Conservation (phyloP, 805 yeast genomes). For the Yarrowia phangngaensis region DNA sequence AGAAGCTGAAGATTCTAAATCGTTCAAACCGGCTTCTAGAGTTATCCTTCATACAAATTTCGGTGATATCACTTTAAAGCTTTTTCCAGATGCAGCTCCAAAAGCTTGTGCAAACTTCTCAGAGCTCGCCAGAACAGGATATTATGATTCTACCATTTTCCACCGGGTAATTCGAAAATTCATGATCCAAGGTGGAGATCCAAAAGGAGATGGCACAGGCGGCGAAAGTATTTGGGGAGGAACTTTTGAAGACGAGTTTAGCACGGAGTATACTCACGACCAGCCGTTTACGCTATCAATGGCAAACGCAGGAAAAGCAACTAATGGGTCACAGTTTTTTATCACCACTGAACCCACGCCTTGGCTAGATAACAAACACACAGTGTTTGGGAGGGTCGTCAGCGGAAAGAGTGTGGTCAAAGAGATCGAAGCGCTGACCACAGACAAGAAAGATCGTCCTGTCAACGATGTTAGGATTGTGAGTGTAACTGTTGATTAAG, state of each 20-base stretch:
- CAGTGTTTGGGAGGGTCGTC: constrained; percentile 53
- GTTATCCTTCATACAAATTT: constrained; percentile 42
- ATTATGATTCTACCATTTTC: constrained; percentile 43
- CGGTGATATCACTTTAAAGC: constrained; percentile 44
- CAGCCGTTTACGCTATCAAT: constrained; percentile 54
- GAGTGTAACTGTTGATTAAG: constrained; percentile 30
- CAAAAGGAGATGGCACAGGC: constrained; percentile 45
- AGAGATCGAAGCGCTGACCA: constrained; percentile 46
- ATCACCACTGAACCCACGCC: constrained; percentile 54
- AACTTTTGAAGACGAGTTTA: constrained; percentile 48
- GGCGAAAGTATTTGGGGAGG: constrained; percentile 42
- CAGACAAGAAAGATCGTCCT: constrained; percentile 50
- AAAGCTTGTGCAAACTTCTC: constrained; percentile 45
- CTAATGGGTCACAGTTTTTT: constrained; percentile 59
- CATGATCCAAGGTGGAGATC: constrained; percentile 63
- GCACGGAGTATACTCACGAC: constrained; percentile 48
- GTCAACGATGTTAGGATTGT: constrained; percentile 37
- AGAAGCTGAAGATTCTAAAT: constrained; percentile 31
- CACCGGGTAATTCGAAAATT: constrained; percentile 48
- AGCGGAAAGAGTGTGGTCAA: constrained; percentile 50
- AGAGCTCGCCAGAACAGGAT: constrained; percentile 40
- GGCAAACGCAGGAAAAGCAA: constrained; percentile 59
- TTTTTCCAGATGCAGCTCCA: constrained; percentile 43
- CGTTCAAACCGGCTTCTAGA: constrained; percentile 28
- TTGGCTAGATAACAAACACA: constrained; percentile 57